Evolutionary conservation across 2,329 filamentous ascomycete species (phyloP).

Genomic region (Colletotrichum brevisporum): DNA sequence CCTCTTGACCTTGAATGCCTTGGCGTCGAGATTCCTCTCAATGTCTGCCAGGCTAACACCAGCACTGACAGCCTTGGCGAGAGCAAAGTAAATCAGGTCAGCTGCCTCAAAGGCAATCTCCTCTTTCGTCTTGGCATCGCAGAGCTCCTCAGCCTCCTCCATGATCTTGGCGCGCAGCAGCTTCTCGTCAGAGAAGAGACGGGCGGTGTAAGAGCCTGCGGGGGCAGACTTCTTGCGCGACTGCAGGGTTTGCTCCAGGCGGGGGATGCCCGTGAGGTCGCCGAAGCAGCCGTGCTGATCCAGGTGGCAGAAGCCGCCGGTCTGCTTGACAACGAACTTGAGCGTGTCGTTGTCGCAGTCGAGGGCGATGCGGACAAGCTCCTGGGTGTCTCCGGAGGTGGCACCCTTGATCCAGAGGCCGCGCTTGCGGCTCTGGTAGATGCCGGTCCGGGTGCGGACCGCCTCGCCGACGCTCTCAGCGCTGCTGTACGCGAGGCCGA

Average conservation of each 20-base stretch:
- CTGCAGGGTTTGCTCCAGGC: slow-evolving; percentile 88
- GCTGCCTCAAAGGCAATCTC: slow-evolving; percentile 95
- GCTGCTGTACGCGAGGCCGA: slow-evolving; percentile 96
- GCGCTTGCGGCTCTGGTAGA: slow-evolving; percentile 96
- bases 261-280: slow-evolving; percentile 83
- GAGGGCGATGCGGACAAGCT: slow-evolving; percentile 85
- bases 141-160: slow-evolving; percentile 97
- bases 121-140: slow-evolving; percentile 84
- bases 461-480: slow-evolving; percentile 91
- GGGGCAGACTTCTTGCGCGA: slow-evolving; percentile 87
- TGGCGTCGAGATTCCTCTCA: slow-evolving; percentile 91
- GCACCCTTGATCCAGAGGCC: slow-evolving; percentile 98
- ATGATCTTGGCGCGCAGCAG: slow-evolving; percentile 95
- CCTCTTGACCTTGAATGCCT: slow-evolving; percentile 95
- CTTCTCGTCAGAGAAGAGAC: slow-evolving; percentile 92
- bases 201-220: slow-evolving; percentile 91
- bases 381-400: slow-evolving; percentile 93
- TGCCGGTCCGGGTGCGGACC: slow-evolving; percentile 81
- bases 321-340: slow-evolving; percentile 90
- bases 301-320: slow-evolving; percentile 94
- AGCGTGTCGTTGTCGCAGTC: slow-evolving; percentile 97
- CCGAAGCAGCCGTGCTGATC: slow-evolving; percentile 95
- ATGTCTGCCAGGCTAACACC: slow-evolving; percentile 91
- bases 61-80: slow-evolving; percentile 88
- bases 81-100: slow-evolving; percentile 94